Conservation (phyloP, 257 asterid species). For the Fraxinus cuspidata region DNA sequence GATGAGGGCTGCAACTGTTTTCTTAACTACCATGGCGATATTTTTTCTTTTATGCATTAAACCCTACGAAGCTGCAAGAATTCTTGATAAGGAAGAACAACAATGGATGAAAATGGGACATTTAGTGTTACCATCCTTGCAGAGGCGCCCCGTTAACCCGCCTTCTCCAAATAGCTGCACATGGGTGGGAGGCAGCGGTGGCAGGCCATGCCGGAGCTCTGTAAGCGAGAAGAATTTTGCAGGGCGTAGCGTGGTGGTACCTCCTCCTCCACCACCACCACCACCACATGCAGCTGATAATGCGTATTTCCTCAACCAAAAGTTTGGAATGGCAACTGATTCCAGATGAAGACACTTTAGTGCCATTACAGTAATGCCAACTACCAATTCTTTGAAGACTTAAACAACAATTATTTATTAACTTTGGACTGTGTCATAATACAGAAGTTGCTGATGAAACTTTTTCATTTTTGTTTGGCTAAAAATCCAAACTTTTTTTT, state of each 20-base stretch:
- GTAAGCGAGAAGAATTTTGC: slow-evolving; percentile 46
- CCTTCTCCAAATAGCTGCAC: slow-evolving; percentile 47
- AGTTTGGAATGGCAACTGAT: slow-evolving; percentile 38
- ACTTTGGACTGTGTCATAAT: no score
- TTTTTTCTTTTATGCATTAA: slow-evolving; percentile 11
- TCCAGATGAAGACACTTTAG: slow-evolving; percentile 20
- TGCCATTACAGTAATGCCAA: neutral
- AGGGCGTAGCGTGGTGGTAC: slow-evolving; percentile 1
- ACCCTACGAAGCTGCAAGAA: slow-evolving; percentile 35
- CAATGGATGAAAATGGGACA: slow-evolving; percentile 36
- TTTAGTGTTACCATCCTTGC: slow-evolving; percentile 41
- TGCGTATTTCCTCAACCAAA: slow-evolving; percentile 28
- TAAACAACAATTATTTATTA: neutral
- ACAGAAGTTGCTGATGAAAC: neutral
- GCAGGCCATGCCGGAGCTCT: slow-evolving; percentile 42
- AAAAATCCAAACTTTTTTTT: slow-evolving; percentile 7
- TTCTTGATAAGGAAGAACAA: slow-evolving; percentile 35
- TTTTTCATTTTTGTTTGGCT: slow-evolving; percentile 9
- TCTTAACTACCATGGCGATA: slow-evolving; percentile 1
- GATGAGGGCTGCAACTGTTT: slow-evolving; percentile 23
- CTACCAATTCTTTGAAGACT: no score
- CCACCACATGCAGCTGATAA: neutral
- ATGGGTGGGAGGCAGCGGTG: slow-evolving; percentile 34
- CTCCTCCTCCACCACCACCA: slow-evolving; percentile 11
- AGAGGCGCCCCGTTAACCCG: slow-evolving; percentile 22